Base-by-base conservation (phyloP, 139 green algal genomes). In the Chlamydomonas incerta region DNA sequence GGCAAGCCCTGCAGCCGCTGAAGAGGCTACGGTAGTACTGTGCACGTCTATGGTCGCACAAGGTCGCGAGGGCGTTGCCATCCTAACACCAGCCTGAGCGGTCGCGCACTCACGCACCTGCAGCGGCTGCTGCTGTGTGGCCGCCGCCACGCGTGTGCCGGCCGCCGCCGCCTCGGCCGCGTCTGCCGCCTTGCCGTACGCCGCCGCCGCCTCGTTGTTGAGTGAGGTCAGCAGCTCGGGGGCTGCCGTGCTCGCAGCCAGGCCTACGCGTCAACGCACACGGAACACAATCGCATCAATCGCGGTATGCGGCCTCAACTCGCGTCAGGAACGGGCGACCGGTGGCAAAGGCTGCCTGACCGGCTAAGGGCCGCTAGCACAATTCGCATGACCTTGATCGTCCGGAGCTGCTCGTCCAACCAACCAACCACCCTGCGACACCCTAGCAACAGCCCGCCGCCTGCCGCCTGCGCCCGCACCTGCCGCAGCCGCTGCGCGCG, bases 201-300 rank as follows among this genome's bases (percentile, higher is more conserved):
- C 66, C 31, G 31, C 65, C 31, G 80, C 80, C n/a, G 80, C 80
- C 66, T 55, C 33, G 8, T 34, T 33, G 80, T 85, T 85, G 10
- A 76, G 11, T 14, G n/a, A 63, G 41, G 77, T 83, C 41, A 83
- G 77, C 41, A 83, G 63, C 41, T 83, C 20, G 15, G 63, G 63
- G 41, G 21, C 47, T 18, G 46, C 21, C 14, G 77, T 83, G 28
- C 41, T 65, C 0, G 63, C 41, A 8, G 66, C 80, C 80, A 85
- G 70, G 57, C 14, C 20, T 65, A 18, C 11, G 52, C 13, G 13
- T 15, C 52, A 15, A 15, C 11, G 52, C 15, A 15, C 13, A 58
- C 52, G 11, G 52, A 15, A 15, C 52, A 58, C 52, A 15, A 15
- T 58, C 13, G 13, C 52, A 58, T 58, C 11, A 15, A 58, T 58